Base-by-base conservation (phyloP, 345 rosid species). In the Gossypioides kirkii region DNA sequence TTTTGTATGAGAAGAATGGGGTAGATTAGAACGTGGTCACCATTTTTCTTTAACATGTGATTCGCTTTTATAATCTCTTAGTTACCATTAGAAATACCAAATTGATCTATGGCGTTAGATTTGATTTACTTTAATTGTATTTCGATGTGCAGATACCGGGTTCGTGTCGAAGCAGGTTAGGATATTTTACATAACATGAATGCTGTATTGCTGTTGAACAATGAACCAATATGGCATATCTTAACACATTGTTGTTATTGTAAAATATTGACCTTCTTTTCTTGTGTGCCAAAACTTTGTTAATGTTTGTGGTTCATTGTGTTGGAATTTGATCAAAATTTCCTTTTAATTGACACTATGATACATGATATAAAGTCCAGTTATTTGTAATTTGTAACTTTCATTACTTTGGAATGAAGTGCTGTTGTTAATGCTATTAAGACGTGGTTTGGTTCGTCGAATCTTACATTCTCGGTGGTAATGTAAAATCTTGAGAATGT, bases 131-230 rank as follows among this genome's bases (percentile, higher is more conserved):
- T 25, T 49, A 67, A 47, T 49, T 66, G 22, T 11, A 46, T 49
- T 72, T 38, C 17, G 0, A 46, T 38, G 73, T 38, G 76, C 73
- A 77, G 80, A 42, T 49, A 58, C 43, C 16, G 12, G 14, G 18
- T 22, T 47, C 60, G 45, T 17, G 9, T 46, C 12, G 6, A 28
- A 10, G 59, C 61, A 67, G 56, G 55, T 67, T 60, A 36, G 11
- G 12, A 25, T 36, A 36, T 38, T 16, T 69, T 50, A 1, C 12
- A 4, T 28, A 13, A 23, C 38, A 7, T 45, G 53, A 5, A 46
- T 18, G 68, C 3, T 18, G 26, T 18, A 63, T 64, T 23, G 20
- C 54, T 66, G 55, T 11, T 65, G 46, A 46, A 46, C 20, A 46
- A 23, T 46, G 70, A 45, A 14, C 38, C 70, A 3, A 66, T 22